phyloP scores from a whole-genome alignment of 2,329 filamentous ascomycete genomes.

The Torrubiella hemipterigena region DNA sequence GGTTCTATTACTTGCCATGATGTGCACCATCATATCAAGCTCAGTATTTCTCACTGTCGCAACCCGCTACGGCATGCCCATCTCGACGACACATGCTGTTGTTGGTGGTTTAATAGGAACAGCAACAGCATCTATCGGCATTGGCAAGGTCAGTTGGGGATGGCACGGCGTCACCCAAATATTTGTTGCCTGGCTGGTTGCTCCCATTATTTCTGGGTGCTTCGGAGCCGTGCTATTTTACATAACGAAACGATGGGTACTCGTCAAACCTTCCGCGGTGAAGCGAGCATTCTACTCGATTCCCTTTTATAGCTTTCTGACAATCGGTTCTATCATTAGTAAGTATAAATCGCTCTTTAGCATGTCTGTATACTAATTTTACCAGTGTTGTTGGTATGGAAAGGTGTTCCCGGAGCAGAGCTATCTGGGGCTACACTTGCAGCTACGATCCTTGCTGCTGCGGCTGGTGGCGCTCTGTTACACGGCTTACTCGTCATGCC shows the following conservation, averaged over 20 bases:
- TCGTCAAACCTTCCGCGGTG: constrained; percentile 16
- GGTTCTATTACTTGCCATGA: constrained; percentile 41
- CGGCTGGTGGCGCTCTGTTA: constrained; percentile 27
- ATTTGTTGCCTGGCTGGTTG: constrained; percentile 24
- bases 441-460: constrained; percentile 21
- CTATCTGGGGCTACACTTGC: constrained; percentile 11
- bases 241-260: constrained; percentile 19
- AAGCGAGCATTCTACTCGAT: constrained; percentile 21
- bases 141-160: constrained; percentile 23
- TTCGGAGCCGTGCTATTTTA: constrained; percentile 20
- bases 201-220: constrained; percentile 20
- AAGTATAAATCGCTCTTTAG: constrained; percentile 4
- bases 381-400: constrained; percentile 40
- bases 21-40: constrained; percentile 38
- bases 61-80: constrained; percentile 36
- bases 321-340: constrained; percentile 21
- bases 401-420: constrained; percentile 17
- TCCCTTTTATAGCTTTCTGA: constrained; percentile 25
- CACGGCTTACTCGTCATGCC: constrained; percentile 37
- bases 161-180: constrained; percentile 24
- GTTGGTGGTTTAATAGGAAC: constrained; percentile 28
- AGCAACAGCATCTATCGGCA: constrained; percentile 22
- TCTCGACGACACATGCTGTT: constrained; percentile 42
- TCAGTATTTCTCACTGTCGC: constrained; percentile 40
- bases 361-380: constrained; percentile 4